Percentiles rank a stretch among this genome's conserved stretches.
These are phyloP conservation scores for Aspergillus fumigatus DNA, from an alignment of 2,329 filamentous ascomycete species.

Conservation along the genomic window DNA sequence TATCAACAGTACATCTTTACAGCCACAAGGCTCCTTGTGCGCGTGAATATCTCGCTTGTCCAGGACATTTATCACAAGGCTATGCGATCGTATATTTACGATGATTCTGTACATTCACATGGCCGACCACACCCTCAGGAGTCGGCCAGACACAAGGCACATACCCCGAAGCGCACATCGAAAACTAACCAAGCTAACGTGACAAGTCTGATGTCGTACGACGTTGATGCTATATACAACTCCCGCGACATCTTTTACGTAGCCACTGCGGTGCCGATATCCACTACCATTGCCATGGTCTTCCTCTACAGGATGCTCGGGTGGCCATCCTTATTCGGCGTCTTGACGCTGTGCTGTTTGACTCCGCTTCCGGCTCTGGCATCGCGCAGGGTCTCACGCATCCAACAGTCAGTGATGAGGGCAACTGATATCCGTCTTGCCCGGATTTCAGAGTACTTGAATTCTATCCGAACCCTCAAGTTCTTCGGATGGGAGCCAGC, in stretches of 20 bases:
- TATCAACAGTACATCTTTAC: conserved; percentile 57
- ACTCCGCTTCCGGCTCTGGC: conserved; percentile 50
- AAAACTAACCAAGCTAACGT: conserved; percentile 48
- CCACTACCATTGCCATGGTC: conserved; percentile 46
- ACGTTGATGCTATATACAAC: conserved; percentile 52
- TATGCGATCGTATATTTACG: conserved; percentile 53
- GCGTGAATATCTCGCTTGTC: conserved; percentile 53
- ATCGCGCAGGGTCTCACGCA: conserved; percentile 47
- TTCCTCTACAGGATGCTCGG: conserved; percentile 54
- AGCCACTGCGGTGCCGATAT: conserved; percentile 43
- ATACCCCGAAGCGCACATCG: conserved; percentile 20
- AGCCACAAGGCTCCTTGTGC: conserved; percentile 53
- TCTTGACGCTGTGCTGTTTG: conserved; percentile 44
- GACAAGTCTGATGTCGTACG: conserved; percentile 56
- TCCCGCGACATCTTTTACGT: conserved; percentile 51
- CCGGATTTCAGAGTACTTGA: conserved; percentile 54
- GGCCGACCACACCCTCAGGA: conserved; percentile 3
- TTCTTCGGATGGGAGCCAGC: conserved; percentile 59
- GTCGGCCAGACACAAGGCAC: conserved; percentile 4
- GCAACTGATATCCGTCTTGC: conserved; percentile 56
- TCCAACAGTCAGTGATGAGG: conserved; percentile 51
- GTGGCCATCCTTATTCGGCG: conserved; percentile 53
- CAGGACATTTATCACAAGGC: conserved; percentile 57
- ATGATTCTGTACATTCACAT: conserved; percentile 27
- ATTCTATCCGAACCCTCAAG: conserved; percentile 56